Percentiles rank a stretch among this genome's conserved stretches.
Conservation (phyloP, 73 alveolate genomes). For the Blepharisma japonicum region DNA sequence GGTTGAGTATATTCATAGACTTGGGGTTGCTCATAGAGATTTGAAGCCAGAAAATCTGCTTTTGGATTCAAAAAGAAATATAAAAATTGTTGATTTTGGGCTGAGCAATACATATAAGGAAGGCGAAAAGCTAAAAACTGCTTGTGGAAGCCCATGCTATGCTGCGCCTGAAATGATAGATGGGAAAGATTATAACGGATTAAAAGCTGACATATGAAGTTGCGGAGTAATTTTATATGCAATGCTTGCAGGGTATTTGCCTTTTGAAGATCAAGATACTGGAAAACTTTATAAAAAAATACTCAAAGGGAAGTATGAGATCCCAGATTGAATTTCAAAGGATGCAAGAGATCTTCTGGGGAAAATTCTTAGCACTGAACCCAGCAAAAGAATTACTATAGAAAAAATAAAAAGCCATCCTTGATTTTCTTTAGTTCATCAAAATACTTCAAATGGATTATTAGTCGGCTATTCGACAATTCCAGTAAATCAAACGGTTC, state of each 20-base stretch:
- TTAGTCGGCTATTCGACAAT: neutral
- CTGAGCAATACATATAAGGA: slow-evolving; percentile 56
- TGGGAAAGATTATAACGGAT: slow-evolving; percentile 61
- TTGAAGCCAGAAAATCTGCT: slow-evolving; percentile 28
- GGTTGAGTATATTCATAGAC: slow-evolving; percentile 46
- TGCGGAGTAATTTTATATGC: slow-evolving; percentile 66
- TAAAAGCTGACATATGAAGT: slow-evolving; percentile 84
- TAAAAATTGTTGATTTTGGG: slow-evolving; percentile 75
- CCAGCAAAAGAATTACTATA: neutral
- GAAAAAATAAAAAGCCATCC: neutral
- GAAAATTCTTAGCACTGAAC: neutral
- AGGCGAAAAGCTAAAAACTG: too few relatives aligned
- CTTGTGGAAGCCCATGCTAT: slow-evolving; percentile 49
- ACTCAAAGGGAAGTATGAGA: slow-evolving; percentile 58
- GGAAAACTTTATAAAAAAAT: slow-evolving; percentile 76
- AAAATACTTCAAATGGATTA: neutral
- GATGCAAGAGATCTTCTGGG: slow-evolving; percentile 52
- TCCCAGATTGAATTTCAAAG: slow-evolving; percentile 55
- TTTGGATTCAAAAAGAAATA: slow-evolving; percentile 47
- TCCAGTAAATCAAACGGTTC: neutral
- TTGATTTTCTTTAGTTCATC: neutral
- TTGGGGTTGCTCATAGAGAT: slow-evolving; percentile 62
- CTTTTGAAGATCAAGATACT: slow-evolving; percentile 70
- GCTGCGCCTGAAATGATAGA: slow-evolving; percentile 44
- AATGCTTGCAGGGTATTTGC: too few relatives aligned